These are phyloP conservation scores for Pestalotiopsis sp. DNA, from an alignment of 2,329 filamentous ascomycete species.

Conservation along the genomic window DNA sequence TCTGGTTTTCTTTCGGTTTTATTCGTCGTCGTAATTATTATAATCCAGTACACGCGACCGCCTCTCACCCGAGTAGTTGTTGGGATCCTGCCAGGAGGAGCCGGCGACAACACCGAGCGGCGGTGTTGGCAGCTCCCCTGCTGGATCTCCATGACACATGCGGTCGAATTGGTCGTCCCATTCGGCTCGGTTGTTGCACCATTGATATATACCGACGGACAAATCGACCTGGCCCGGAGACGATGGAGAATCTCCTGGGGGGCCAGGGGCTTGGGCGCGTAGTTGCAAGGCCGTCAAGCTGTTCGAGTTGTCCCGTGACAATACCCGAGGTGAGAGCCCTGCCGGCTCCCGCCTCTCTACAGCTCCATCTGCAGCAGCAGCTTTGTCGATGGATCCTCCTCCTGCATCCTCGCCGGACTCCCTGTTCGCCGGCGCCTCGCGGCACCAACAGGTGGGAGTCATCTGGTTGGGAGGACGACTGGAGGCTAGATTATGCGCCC, in stretches of 20 bases:
- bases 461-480: background rate
- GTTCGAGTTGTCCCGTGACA: constrained; percentile 7
- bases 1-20: background rate
- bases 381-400: background rate
- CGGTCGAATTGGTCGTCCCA: background rate
- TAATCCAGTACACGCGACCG: background rate
- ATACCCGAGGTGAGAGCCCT: constrained; percentile 3
- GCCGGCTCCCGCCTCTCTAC: background rate
- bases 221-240: constrained; percentile 6
- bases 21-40: background rate
- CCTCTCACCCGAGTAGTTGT: constrained; percentile 3
- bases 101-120: background rate
- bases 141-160: background rate
- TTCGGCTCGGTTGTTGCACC: background rate
- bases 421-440: background rate
- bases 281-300: background rate
- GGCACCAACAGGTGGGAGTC: background rate
- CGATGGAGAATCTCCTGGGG: background rate
- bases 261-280: background rate
- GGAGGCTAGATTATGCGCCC: background rate
- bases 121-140: background rate
- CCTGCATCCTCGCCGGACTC: background rate
- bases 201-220: constrained; percentile 1
- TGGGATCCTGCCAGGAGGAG: background rate
- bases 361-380: background rate